Conservation (phyloP, 768 basidiomycete genomes). For the Tephrocybe sp. region DNA sequence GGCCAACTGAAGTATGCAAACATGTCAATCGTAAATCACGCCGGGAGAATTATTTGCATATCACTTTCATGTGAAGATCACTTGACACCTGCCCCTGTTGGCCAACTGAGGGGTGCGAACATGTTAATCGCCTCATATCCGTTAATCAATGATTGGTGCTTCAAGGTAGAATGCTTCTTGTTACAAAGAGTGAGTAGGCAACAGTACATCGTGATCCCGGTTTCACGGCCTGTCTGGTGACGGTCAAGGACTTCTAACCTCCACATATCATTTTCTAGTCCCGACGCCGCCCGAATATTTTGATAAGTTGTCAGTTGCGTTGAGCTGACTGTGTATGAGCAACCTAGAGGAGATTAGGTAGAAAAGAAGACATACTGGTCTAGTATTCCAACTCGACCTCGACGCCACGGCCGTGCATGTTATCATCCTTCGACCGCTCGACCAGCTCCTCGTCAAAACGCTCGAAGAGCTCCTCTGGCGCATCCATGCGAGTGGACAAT, state of each 20-base stretch:
- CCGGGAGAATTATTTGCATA: no score
- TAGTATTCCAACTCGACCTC: constrained; percentile 6
- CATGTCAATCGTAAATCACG: no score
- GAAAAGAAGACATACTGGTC: neutral
- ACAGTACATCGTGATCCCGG: neutral
- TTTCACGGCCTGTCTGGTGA: no score
- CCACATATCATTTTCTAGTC: neutral
- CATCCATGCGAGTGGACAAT: no score
- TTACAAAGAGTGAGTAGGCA: neutral
- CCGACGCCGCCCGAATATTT: no score
- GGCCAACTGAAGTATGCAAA: no score
- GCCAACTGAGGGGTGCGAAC: no score
- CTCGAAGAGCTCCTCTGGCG: constrained; percentile 5
- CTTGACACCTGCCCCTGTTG: no score
- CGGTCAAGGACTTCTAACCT: neutral
- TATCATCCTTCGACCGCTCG: neutral
- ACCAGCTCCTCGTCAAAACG: constrained; percentile 4
- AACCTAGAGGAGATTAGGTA: no score
- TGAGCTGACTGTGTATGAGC: neutral
- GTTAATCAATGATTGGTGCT: neutral
- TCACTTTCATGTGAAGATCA: no score
- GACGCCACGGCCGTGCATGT: neutral
- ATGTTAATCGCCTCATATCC: neutral
- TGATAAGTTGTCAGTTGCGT: neutral
- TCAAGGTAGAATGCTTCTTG: no score